Evolutionary conservation across 225 moss, liverwort and hornwort species (phyloP).

Genomic region (Marchantia polymorpha): DNA sequence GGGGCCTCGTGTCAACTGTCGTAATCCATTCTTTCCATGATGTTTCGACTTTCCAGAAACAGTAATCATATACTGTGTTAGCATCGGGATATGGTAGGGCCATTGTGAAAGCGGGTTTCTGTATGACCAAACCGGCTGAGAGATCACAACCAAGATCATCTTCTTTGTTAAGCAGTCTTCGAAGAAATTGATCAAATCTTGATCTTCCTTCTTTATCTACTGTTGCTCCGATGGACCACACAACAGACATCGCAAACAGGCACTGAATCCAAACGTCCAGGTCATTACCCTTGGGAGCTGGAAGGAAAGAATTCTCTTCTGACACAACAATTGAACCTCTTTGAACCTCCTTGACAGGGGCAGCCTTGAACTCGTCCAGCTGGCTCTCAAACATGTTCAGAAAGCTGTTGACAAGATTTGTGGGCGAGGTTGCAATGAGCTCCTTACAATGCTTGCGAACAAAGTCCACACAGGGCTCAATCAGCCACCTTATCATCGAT

Average conservation of each 20-base stretch:
- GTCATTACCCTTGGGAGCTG: slow-evolving; percentile 55
- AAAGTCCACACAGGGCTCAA: slow-evolving; percentile 72
- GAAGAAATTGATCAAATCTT: slow-evolving; percentile 60
- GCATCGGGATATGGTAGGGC: slow-evolving; percentile 56
- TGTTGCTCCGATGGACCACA: slow-evolving; percentile 70
- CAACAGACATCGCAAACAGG: slow-evolving; percentile 55
- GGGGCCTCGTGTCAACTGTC: slow-evolving; percentile 55
- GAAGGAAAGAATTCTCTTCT: slow-evolving; percentile 17
- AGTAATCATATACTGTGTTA: slow-evolving; percentile 56
- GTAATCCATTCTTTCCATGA: slow-evolving; percentile 77
- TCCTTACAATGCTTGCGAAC: slow-evolving; percentile 64
- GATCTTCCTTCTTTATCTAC: slow-evolving; percentile 57
- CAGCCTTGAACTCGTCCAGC: slow-evolving; percentile 64
- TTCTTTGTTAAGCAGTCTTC: slow-evolving; percentile 47
- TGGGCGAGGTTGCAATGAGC: slow-evolving; percentile 54
- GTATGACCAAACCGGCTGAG: slow-evolving; percentile 60
- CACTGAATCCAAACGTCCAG: slow-evolving; percentile 60
- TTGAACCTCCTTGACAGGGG: slow-evolving; percentile 26
- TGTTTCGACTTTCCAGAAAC: slow-evolving; percentile 65
- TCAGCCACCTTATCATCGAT: slow-evolving; percentile 57
- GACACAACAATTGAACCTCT: slow-evolving; percentile 37
- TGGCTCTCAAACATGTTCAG: slow-evolving; percentile 78
- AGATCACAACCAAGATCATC: slow-evolving; percentile 58
- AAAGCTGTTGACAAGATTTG: slow-evolving; percentile 68
- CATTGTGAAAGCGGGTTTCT: slow-evolving; percentile 59